These are phyloP conservation scores for Fusarium equiseti DNA, from an alignment of 2,329 filamentous ascomycete genomes.

Conservation along the genomic window DNA sequence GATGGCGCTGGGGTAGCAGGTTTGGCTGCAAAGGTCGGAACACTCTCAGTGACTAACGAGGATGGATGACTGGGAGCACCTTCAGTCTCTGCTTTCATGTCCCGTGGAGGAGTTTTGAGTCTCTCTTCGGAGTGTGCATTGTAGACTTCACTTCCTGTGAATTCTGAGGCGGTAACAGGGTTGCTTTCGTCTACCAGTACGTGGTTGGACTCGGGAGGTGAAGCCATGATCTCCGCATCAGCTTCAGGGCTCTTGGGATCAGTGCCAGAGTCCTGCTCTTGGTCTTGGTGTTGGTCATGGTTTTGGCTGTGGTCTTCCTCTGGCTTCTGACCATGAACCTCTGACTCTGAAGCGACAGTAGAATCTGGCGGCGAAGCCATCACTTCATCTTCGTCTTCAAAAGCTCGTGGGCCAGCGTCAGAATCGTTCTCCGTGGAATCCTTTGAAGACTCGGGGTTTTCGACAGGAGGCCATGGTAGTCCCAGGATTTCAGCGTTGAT, in stretches of 20 bases:
- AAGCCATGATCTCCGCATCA: neutral
- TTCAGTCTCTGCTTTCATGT: neutral
- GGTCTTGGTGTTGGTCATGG: neutral
- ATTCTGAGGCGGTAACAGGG: neutral
- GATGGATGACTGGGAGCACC: neutral
- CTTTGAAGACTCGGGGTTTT: constrained; percentile 1
- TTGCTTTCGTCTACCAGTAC: neutral
- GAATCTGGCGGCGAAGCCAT: neutral
- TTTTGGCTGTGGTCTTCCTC: neutral
- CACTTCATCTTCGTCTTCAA: constrained; percentile 2
- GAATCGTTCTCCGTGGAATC: neutral
- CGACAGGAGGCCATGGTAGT: constrained; percentile 44
- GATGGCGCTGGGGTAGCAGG: neutral
- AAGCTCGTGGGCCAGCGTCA: neutral
- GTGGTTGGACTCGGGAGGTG: neutral
- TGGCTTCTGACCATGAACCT: neutral
- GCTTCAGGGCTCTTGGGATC: neutral
- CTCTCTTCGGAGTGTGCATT: neutral
- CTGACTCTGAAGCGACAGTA: neutral
- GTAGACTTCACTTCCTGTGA: neutral
- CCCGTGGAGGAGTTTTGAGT: neutral
- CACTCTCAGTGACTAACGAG: neutral
- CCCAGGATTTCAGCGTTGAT: constrained; percentile 51
- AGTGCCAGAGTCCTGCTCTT: neutral
- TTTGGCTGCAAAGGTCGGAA: neutral